Conservation (phyloP, 768 basidiomycete species). For the Kwoniella botswanensis region DNA sequence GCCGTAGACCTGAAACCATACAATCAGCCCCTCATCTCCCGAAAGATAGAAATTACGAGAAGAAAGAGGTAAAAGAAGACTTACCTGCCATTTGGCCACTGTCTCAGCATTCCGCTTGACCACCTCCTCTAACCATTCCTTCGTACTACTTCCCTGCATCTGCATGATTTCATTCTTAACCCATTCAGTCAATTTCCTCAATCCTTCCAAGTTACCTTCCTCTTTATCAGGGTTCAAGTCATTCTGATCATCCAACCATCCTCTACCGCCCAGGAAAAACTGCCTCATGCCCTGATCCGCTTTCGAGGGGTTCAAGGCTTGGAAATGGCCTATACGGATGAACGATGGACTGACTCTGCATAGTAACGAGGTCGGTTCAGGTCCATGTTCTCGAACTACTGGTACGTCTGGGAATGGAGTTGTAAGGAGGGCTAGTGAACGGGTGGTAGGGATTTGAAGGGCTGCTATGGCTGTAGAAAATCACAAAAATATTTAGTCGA, state of each 20-base stretch:
- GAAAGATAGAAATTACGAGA: no score
- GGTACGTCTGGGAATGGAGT: conserved; percentile 69
- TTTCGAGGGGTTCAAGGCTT: conserved; percentile 71
- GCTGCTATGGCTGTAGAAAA: conserved; percentile 69
- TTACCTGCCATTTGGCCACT: conserved; percentile 91
- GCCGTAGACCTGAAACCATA: conserved; percentile 44
- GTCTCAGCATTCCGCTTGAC: conserved; percentile 84
- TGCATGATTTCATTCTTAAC: conserved; percentile 65
- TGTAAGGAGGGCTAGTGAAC: conserved; percentile 75
- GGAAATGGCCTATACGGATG: conserved; percentile 87
- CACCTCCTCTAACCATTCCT: conserved; percentile 72
- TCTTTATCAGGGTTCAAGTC: conserved; percentile 27
- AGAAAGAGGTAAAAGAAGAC: background rate
- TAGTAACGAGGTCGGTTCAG: conserved; percentile 73
- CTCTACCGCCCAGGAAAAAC: conserved; percentile 71
- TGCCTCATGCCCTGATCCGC: conserved; percentile 27
- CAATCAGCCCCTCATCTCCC: background rate
- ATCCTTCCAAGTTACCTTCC: conserved; percentile 70
- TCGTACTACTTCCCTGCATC: conserved; percentile 15
- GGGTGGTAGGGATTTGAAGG: conserved; percentile 80
- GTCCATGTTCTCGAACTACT: conserved; percentile 71
- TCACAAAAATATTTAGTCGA: background rate
- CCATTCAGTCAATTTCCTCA: conserved; percentile 78
- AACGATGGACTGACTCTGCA: conserved; percentile 87
- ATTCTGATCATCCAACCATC: conserved; percentile 61